These are phyloP conservation scores for Plasmodium inui DNA, from an alignment of 169 alveolate species.

Conservation along the genomic window DNA sequence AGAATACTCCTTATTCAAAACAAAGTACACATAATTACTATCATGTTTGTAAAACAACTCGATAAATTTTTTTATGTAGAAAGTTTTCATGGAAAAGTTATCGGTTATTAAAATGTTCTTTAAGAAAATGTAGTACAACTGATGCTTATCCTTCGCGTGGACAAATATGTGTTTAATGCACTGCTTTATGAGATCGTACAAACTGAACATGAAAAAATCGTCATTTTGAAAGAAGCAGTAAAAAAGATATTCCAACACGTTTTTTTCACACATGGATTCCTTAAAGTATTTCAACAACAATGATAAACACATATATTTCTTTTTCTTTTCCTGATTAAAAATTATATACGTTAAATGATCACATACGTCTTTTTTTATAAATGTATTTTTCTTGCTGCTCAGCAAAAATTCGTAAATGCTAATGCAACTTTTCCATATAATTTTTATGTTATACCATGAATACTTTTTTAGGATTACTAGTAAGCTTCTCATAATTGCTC, in stretches of 20 bases:
- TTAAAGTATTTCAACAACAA: conserved; percentile 62
- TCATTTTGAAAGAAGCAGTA: conserved; percentile 65
- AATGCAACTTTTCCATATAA: conserved; percentile 74
- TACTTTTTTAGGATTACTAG: conserved; percentile 55
- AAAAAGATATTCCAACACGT: conserved; percentile 57
- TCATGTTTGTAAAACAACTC: conserved; percentile 67
- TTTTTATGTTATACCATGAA: conserved; percentile 71
- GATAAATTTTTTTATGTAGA: conserved; percentile 62
- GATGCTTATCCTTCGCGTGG: conserved; percentile 34
- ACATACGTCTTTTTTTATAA: conserved; percentile 60
- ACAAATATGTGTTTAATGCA: conserved; percentile 68
- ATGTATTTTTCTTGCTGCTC: conserved; percentile 44
- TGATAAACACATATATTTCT: conserved; percentile 53
- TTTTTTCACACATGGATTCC: conserved; percentile 70
- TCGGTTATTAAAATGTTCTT: conserved; percentile 62
- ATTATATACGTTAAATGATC: conserved; percentile 63
- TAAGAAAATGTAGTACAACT: conserved; percentile 55
- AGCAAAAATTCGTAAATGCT: conserved; percentile 56
- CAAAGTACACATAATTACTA: conserved; percentile 44
- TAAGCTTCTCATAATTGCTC: conserved; percentile 24
- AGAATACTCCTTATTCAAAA: conserved; percentile 61
- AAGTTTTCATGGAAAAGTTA: conserved; percentile 37
- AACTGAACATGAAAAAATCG: conserved; percentile 44
- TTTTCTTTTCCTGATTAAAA: conserved; percentile 74
- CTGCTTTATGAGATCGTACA: conserved; percentile 67